Evolutionary conservation across 495 filamentous ascomycete species (phyloP).

Genomic region (Talaromyces thailandensis): DNA sequence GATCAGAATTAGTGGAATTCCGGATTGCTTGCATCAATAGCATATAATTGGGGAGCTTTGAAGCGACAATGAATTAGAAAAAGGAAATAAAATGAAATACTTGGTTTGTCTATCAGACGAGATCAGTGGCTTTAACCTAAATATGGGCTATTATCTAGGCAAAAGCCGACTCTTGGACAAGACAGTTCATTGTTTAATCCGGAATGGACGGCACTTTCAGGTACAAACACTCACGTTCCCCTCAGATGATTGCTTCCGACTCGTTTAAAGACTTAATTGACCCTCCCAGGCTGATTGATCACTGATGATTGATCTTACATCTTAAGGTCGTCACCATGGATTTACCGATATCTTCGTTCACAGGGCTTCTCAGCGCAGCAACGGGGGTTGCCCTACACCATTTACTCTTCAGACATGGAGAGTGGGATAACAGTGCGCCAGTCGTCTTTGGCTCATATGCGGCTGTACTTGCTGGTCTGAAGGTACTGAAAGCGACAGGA

Average conservation of each 20-base stretch:
- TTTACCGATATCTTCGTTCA: background rate
- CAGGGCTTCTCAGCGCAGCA: background rate
- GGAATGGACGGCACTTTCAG: background rate
- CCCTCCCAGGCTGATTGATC: background rate
- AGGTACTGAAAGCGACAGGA: background rate
- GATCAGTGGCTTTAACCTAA: background rate
- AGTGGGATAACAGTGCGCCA: conserved; percentile 5
- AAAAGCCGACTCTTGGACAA: background rate
- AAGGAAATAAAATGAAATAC: background rate
- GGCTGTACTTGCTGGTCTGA: background rate
- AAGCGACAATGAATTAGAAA: background rate
- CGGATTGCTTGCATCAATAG: background rate
- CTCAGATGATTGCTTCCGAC: background rate
- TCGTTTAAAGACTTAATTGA: background rate
- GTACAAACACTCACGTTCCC: background rate
- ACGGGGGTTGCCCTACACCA: background rate
- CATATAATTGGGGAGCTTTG: background rate
- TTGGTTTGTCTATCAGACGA: background rate
- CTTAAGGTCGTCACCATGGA: background rate
- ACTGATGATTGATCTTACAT: background rate
- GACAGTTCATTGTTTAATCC: background rate
- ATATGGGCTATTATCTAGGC: background rate
- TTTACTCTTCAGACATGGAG: conserved; percentile 4
- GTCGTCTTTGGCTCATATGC: background rate
- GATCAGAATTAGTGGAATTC: background rate